Evolutionary conservation across 2,329 filamentous ascomycete species (phyloP).

Genomic region (Fusarium cicatricum): DNA sequence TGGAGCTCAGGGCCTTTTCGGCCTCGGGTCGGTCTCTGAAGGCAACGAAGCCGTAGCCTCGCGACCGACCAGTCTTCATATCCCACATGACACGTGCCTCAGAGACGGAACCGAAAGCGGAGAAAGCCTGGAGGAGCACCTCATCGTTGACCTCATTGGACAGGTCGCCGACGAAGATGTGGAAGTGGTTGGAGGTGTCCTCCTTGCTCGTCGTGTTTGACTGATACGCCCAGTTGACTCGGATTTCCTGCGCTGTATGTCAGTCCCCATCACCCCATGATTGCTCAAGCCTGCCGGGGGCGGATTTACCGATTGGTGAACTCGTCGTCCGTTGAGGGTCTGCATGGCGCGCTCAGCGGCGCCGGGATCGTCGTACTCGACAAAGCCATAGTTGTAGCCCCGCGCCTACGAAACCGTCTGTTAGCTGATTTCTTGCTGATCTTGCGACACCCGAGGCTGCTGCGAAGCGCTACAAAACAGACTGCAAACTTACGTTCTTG

Average conservation of each 20-base stretch:
- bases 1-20: slow-evolving; percentile 94
- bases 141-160: slow-evolving; percentile 99
- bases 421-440: slow-evolving; percentile 28
- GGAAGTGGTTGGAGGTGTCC: slow-evolving; percentile 97
- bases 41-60: slow-evolving; percentile 97
- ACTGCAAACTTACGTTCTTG: slow-evolving; percentile 84
- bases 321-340: slow-evolving; percentile 92
- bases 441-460: neutral
- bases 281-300: neutral
- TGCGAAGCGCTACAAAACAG: neutral
- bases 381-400: slow-evolving; percentile 98
- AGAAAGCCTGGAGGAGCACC: slow-evolving; percentile 91
- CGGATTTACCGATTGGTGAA: slow-evolving; percentile 83
- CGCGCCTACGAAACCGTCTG: slow-evolving; percentile 72
- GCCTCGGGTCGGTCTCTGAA: slow-evolving; percentile 94
- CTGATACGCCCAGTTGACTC: slow-evolving; percentile 99
- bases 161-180: slow-evolving; percentile 97
- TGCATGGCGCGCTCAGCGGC: slow-evolving; percentile 97
- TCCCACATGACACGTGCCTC: slow-evolving; percentile 99
- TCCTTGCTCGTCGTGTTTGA: slow-evolving; percentile 94
- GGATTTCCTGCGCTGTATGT: slow-evolving; percentile 77
- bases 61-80: slow-evolving; percentile 98
- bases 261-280: slow-evolving; percentile 15
- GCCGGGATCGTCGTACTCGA: slow-evolving; percentile 98
- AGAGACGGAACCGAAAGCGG: slow-evolving; percentile 92